phyloP scores from a whole-genome alignment of 1,284 basidiomycete genomes.

The Irpex sp. region DNA sequence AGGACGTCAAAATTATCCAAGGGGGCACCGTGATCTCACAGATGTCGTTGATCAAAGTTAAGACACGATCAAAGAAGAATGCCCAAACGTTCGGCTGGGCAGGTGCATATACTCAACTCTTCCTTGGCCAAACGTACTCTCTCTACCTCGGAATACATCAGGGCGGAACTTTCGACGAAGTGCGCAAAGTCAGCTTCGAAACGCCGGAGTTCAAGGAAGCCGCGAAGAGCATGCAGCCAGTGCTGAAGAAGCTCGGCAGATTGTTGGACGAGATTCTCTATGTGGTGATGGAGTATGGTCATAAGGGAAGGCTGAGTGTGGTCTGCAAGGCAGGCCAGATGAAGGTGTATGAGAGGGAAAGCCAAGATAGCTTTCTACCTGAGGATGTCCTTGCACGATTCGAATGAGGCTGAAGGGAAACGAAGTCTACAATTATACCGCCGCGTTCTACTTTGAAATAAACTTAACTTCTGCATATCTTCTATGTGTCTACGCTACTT shows the following conservation, averaged over 20 bases:
- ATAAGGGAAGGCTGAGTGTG: background rate
- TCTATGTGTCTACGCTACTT: no score
- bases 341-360: background rate
- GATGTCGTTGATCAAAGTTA: conserved; percentile 33
- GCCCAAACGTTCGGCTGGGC: conserved; percentile 28
- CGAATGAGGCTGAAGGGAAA: background rate
- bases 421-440: no score
- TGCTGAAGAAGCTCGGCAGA: conserved; percentile 10
- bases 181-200: conserved; percentile 2
- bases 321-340: background rate
- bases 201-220: conserved; percentile 2
- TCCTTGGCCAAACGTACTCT: conserved; percentile 33
- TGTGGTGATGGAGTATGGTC: background rate
- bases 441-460: no score
- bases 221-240: conserved; percentile 3
- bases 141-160: conserved; percentile 32
- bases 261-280: conserved; percentile 11
- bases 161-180: conserved; percentile 23
- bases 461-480: no score
- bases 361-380: background rate
- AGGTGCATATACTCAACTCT: conserved; percentile 35
- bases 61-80: conserved; percentile 26
- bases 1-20: conserved; percentile 13
- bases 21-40: conserved; percentile 28
- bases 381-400: background rate